These are phyloP conservation scores for Trematosphaeria pertusa DNA, from an alignment of 2,329 filamentous ascomycete genomes.

Conservation along the genomic window DNA sequence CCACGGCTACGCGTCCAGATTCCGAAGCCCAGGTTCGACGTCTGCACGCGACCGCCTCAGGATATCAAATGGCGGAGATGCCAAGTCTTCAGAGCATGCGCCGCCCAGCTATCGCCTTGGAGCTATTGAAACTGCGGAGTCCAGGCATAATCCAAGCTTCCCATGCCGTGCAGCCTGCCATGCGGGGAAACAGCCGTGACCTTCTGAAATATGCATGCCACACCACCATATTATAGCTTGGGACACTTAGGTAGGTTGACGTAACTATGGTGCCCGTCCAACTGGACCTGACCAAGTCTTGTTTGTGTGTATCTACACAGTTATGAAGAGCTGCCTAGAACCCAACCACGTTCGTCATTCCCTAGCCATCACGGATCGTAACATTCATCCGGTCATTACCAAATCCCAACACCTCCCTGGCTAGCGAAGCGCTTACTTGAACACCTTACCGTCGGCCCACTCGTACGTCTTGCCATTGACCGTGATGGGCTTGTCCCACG, in stretches of 20 bases:
- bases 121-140: not conserved
- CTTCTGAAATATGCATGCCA: not conserved
- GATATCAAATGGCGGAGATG: too few relatives aligned
- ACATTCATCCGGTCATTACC: slow-evolving; percentile 44
- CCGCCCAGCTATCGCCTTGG: too few relatives aligned
- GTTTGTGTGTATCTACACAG: too few relatives aligned
- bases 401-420: slow-evolving; percentile 20
- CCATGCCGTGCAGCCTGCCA: slow-evolving; percentile 2
- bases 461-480: slow-evolving; percentile 87
- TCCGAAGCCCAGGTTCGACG: not conserved
- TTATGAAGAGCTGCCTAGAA: slow-evolving; percentile 17
- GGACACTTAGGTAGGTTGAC: too few relatives aligned
- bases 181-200: not conserved
- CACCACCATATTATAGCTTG: not conserved
- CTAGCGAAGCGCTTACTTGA: slow-evolving; percentile 76
- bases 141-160: slow-evolving; percentile 4
- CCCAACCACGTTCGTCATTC: slow-evolving; percentile 26
- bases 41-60: too few relatives aligned
- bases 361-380: slow-evolving; percentile 39
- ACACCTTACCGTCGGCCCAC: slow-evolving; percentile 94
- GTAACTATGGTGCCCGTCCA: too few relatives aligned
- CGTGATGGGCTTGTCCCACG: slow-evolving; percentile 84
- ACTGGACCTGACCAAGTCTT: too few relatives aligned
- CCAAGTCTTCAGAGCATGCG: too few relatives aligned
- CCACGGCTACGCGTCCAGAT: not conserved